These are phyloP conservation scores for Gentiana macrophylla DNA, from an alignment of 257 asterid genomes.

Conservation along the genomic window DNA sequence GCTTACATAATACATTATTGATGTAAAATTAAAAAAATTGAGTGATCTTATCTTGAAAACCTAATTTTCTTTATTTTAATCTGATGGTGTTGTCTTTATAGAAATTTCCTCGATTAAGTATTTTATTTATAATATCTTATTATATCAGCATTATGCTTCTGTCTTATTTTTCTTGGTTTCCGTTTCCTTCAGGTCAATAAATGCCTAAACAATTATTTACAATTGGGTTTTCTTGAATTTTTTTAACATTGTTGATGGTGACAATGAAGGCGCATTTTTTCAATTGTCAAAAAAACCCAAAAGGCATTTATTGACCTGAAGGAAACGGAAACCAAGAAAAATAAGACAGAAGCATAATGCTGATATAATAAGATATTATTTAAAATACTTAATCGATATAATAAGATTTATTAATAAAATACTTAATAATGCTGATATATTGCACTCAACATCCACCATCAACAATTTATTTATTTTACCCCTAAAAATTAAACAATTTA, in stretches of 20 bases:
- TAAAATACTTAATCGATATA: slow-evolving; percentile 11
- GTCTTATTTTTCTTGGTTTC: not conserved
- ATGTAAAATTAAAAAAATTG: slow-evolving; percentile 7
- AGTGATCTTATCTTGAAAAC: slow-evolving; percentile 37
- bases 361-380: slow-evolving; percentile 9
- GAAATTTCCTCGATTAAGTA: slow-evolving; percentile 9
- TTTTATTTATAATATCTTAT: slow-evolving; percentile 11
- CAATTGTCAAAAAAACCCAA: too few species aligned
- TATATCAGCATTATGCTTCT: not conserved
- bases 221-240: too few species aligned
- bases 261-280: too few species aligned
- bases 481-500: too few species aligned
- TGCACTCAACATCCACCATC: too few species aligned
- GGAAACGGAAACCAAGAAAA: not conserved
- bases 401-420: too few species aligned
- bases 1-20: not conserved
- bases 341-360: not conserved
- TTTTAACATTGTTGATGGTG: too few species aligned
- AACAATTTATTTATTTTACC: too few species aligned
- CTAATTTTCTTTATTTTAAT: slow-evolving; percentile 16
- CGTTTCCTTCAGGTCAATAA: not conserved
- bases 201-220: too few species aligned
- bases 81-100: slow-evolving; percentile 3
- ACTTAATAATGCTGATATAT: too few species aligned
- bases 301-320: too few species aligned